Evolutionary conservation across 139 green algal species (phyloP), one percentile per base, ranked within the genome.

Genomic region (Chlamydomonas incerta): DNA sequence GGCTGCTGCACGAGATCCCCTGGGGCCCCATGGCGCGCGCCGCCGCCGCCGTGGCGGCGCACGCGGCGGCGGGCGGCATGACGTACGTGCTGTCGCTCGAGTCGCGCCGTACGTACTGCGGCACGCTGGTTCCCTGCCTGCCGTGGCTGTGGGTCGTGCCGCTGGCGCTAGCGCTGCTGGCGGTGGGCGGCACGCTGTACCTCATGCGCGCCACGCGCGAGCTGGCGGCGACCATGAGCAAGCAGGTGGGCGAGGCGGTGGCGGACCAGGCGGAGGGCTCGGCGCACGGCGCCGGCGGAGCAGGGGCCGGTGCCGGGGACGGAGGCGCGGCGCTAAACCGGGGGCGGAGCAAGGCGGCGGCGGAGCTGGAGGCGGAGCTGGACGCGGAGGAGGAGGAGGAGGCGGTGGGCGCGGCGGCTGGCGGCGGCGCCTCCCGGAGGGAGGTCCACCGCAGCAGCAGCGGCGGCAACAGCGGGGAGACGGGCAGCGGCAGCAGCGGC

Each of bases 91-190:
- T 83, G 41, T 23, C 77, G 46, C 63, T 33, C 24, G 63, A 28
- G 6, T 24, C 41, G 11, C 77, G 77, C 5, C 26, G 2, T 3
- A 18, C 29, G n/a, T 83, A 83, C 77, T 83, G 77, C 47, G 26
- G 6, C 29, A 24, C 4, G 63, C 13, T 65, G 18, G 21, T 31
- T 17, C 2, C 31, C 8, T 83, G 77, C 33, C 17, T 55, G 63
- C n/a, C 77, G 28, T 74, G 65, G 46, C 26, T 74, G 77, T 83
- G 66, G 41, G 9, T 74, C 46, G 29, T 66, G 37, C 69, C 69
- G 69, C 37, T 23, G 37, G 69, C 10, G 5, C 34, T 21, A 0
- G 21, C 37, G 24, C 6, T 34, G 69, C 24, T 75, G 23, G 63
- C 63, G 3, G 24, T 70, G 18, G 63, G 63, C n/a, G 13, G 34